Evolutionary conservation across 2,329 filamentous ascomycete genomes (phyloP).

Genomic region (Trichophyton benhamiae): DNA sequence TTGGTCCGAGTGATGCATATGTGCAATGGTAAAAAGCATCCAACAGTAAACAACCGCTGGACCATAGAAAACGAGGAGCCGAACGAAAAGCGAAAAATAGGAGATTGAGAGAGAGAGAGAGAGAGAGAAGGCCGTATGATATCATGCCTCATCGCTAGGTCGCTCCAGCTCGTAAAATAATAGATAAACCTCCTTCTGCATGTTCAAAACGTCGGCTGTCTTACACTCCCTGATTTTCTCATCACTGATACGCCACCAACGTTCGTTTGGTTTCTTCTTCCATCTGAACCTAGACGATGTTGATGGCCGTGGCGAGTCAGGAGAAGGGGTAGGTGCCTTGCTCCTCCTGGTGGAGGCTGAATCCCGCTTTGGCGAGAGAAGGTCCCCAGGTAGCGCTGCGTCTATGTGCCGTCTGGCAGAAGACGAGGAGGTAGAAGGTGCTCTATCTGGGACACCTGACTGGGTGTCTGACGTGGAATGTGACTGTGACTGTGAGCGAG

Average conservation of each 20-base stretch:
- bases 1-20: background rate
- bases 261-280: conserved; percentile 52
- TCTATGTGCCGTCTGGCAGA: background rate
- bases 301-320: background rate
- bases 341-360: conserved; percentile 4
- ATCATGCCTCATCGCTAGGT: conserved; percentile 15
- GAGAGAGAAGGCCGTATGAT: background rate
- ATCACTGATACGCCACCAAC: conserved; percentile 97
- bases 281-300: conserved; percentile 22
- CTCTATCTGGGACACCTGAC: background rate
- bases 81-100: no score
- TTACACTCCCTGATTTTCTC: conserved; percentile 93
- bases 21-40: background rate
- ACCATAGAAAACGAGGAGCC: background rate
- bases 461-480: background rate
- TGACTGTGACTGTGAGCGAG: background rate
- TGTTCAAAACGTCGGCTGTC: conserved; percentile 76
- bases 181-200: conserved; percentile 93
- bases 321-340: background rate
- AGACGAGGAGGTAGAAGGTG: background rate
- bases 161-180: conserved; percentile 85
- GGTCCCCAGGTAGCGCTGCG: conserved; percentile 20
- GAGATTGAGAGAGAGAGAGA: background rate
- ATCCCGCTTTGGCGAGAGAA: conserved; percentile 25
- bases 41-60: background rate